Base-by-base conservation (phyloP, 305 asterid genomes). In the Fraxinus baroniana region DNA sequence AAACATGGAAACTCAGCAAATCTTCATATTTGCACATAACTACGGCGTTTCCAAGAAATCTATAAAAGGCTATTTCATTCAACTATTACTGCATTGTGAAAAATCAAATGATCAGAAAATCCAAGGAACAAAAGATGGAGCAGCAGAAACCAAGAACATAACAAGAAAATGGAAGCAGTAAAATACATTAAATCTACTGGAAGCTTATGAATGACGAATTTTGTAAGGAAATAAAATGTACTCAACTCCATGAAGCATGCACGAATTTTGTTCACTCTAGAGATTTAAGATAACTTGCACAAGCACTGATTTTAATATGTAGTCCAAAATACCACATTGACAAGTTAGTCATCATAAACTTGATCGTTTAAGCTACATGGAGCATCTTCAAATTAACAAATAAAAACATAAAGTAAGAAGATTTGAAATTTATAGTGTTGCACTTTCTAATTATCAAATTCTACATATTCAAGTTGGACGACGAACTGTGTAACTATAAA, bases 401-500 rank as follows among this genome's bases (percentile, higher is more conserved):
- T 32, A 24, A 22, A 64, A 22, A 41, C 12, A 41, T 41, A 20
- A 22, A 26, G 4, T 30, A 8, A 24, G 72, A 64, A 20, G 35
- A 24, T 64, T 24, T 64, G n/a, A 2, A 22, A 62, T 62, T 62
- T 22, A 8, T 62, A 62, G 71, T 64, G 32, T 64, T 64, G n/a
- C 33, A 24, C 10, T 24, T 55, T 64, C 17, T 44, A 79, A 62
- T 41, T 72, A 79, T 36, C 37, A 70, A 68, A 66, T 78, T 77
- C 80, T 73, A 76, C 22, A 79, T 24, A 36, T 20, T 46, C 9
- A 36, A 68, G 46, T 39, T 7, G 32, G 78, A 72, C 20, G 36
- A 86, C n/a, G 39, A 77, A 36, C 24, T n/a, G 64, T n/a, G 64
- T n/a, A 52, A 52, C 24, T n/a, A n/a, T 55, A n/a, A 55, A 55